Evolutionary conservation across 2,329 filamentous ascomycete genomes (phyloP).

Genomic region (Colletotrichum simmondsii): DNA sequence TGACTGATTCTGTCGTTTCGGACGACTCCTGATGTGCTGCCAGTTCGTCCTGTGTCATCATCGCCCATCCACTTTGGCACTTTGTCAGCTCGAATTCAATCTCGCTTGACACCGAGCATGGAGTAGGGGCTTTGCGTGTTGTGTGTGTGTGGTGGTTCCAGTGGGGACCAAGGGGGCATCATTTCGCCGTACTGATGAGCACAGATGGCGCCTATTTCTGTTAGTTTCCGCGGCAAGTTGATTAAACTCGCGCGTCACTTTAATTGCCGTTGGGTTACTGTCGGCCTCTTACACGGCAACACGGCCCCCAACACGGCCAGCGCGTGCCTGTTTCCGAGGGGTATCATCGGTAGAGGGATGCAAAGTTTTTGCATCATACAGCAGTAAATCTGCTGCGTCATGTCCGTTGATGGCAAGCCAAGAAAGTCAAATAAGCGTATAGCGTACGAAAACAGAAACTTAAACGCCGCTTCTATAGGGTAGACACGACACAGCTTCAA

Average conservation of each 20-base stretch:
- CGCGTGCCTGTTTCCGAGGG: not conserved
- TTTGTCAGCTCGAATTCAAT: conserved; percentile 6
- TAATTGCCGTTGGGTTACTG: not conserved
- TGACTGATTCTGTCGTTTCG: not conserved
- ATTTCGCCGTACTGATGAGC: not conserved
- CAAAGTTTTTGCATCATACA: not conserved
- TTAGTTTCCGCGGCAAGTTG: not conserved
- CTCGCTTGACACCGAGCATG: conserved; percentile 8
- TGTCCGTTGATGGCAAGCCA: not conserved
- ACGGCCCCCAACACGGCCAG: no score
- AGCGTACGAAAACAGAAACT: not conserved
- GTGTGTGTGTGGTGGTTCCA: not conserved
- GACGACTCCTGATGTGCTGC: not conserved
- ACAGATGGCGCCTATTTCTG: not conserved
- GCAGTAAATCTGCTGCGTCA: not conserved
- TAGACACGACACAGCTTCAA: not conserved
- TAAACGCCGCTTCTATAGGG: not conserved
- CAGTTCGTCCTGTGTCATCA: not conserved
- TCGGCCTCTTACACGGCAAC: not conserved
- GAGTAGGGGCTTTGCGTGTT: not conserved
- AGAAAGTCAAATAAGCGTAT: not conserved
- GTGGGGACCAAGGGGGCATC: not conserved
- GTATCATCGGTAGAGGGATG: not conserved
- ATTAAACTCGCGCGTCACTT: not conserved
- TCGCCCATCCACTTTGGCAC: not conserved